Evolutionary conservation across 768 basidiomycete species (phyloP).

Genomic region (Termitomyces sp.): DNA sequence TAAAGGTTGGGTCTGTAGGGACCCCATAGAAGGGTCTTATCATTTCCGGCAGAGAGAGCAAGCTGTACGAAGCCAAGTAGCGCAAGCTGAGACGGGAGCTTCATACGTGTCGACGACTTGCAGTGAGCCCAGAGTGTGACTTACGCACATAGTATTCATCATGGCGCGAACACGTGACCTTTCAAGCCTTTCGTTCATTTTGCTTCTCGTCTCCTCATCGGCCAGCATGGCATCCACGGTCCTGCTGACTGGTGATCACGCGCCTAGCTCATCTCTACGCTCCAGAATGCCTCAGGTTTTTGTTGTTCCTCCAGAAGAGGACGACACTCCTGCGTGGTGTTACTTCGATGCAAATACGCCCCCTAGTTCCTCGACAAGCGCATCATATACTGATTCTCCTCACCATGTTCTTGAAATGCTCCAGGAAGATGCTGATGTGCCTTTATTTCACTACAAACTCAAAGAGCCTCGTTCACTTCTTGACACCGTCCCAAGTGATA

Average conservation of each 20-base stretch:
- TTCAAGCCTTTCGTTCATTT: slow-evolving; percentile 1
- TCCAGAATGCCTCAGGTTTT: slow-evolving; percentile 44
- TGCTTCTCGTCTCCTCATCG: neutral
- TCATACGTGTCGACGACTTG: slow-evolving; percentile 27
- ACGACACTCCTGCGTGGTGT: slow-evolving; percentile 46
- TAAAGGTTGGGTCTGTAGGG: slow-evolving; percentile 91
- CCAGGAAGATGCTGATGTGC: slow-evolving; percentile 12
- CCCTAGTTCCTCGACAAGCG: slow-evolving; percentile 7
- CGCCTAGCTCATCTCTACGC: neutral
- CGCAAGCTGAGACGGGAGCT: slow-evolving; percentile 32
- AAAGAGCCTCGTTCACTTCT: slow-evolving; percentile 2
- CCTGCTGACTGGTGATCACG: slow-evolving; percentile 5
- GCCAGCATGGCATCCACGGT: slow-evolving; percentile 12
- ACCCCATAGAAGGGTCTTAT: slow-evolving; percentile 72
- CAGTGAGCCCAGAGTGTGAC: neutral
- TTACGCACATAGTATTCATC: neutral
- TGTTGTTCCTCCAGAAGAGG: slow-evolving; percentile 55
- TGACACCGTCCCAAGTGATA: slow-evolving; percentile 10
- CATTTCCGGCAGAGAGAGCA: slow-evolving; percentile 31
- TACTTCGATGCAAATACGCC: slow-evolving; percentile 45
- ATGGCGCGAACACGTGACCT: slow-evolving; percentile 15
- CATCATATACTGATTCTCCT: neutral
- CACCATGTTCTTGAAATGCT: slow-evolving; percentile 11
- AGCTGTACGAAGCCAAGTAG: slow-evolving; percentile 38
- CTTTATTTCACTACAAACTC: slow-evolving; percentile 15